Evolutionary conservation across 495 filamentous ascomycete genomes (phyloP).

Genomic region (Cenococcum geophilum): DNA sequence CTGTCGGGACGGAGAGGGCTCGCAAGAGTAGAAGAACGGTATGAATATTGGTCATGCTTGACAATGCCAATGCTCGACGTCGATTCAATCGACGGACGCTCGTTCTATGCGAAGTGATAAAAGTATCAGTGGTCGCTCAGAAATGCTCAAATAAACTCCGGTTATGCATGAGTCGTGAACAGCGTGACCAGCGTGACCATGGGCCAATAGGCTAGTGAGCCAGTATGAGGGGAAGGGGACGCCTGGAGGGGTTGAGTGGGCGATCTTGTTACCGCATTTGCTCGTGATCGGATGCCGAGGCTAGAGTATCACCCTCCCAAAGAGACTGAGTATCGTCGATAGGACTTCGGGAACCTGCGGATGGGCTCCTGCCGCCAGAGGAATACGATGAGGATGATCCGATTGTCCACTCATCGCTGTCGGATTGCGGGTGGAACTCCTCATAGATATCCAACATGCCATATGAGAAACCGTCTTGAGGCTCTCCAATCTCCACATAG

Average conservation of each 20-base stretch:
- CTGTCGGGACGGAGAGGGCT: neutral
- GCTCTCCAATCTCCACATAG: constrained; percentile 75
- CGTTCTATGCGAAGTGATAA: constrained; percentile 4
- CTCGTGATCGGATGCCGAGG: constrained; percentile 46
- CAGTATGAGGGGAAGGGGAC: constrained; percentile 1
- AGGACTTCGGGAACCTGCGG: constrained; percentile 46
- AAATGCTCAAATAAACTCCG: constrained; percentile 12
- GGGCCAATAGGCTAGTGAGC: neutral
- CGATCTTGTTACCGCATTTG: constrained; percentile 8
- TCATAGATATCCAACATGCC: constrained; percentile 51
- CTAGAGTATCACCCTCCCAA: constrained; percentile 58
- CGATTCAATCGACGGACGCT: neutral
- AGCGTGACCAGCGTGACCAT: constrained; percentile 3
- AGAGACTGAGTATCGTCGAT: constrained; percentile 53
- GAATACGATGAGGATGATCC: constrained; percentile 60
- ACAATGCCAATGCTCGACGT: neutral
- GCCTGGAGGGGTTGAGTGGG: neutral
- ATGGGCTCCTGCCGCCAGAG: constrained; percentile 28
- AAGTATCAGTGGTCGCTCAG: constrained; percentile 5
- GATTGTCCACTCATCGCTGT: constrained; percentile 68
- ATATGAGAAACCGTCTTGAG: constrained; percentile 50
- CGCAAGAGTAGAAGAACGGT: neutral
- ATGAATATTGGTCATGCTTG: neutral
- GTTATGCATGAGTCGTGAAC: constrained; percentile 9
- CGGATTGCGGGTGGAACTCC: constrained; percentile 45